Base-by-base conservation (phyloP, 495 filamentous ascomycete species). In the Xylaria scruposa region DNA sequence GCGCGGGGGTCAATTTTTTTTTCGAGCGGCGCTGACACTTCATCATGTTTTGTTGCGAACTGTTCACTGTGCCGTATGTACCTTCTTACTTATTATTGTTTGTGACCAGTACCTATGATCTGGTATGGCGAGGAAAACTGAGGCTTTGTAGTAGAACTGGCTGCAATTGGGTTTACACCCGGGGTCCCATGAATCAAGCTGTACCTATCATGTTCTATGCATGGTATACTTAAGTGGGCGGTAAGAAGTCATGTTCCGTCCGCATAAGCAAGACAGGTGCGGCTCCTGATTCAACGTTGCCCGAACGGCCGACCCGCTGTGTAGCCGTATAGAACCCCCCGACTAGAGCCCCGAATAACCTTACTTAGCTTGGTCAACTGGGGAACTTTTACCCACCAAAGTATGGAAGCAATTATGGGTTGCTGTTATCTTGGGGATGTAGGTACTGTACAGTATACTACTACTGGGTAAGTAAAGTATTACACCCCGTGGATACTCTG, bases 1-100 rank as follows among this genome's bases (percentile, higher is more conserved):
- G 60, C 60, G 58, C 58, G 58, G 58, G 54, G 58, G 58, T 60
- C 58, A 38, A 60, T 60, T 60, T 60, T 60, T 60, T 60, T 60
- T 60, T 60, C 17, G 21, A 44, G 38, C 60, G 5, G 60, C 58
- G 33, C 6, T n/a, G 33, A 17, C 29, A 7, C 33, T 4, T 38
- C 10, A 38, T 60, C 56, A 38, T 0, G 56, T 60, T n/a, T 49
- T 49, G 46, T 38, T 8, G 36, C 36, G 6, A 8, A 8, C 36
- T 38, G 36, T 15, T 3, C 12, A n/a, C 2, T 46, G 17, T 46
- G 19, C 42, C 3, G 9, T 13, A 15, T 44, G 15, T 44, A 13
- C 3, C n/a, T n/a, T n/a, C n/a, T n/a, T n/a, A n/a, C n/a, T n/a
- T n/a, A n/a, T n/a, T n/a, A n/a, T n/a, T n/a, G n/a, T n/a, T n/a